Conservation (phyloP, 2,329 filamentous ascomycete species). For the Aspergillus udagawae region DNA sequence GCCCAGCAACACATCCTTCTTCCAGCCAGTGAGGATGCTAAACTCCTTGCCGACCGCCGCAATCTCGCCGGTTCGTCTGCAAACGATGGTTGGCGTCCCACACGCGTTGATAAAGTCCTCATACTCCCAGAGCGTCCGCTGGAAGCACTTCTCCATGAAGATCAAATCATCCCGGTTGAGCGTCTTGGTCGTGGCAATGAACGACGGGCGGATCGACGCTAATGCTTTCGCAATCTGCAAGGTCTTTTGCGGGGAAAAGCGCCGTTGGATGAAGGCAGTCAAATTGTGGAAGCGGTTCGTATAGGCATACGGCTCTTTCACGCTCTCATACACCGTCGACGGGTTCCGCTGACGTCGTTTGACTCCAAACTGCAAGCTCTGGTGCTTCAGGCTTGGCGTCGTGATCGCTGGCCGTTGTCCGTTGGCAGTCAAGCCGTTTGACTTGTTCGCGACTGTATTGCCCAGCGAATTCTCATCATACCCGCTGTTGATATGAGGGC, state of each 20-base stretch:
- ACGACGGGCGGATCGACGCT: constrained; percentile 83
- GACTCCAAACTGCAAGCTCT: constrained; percentile 30
- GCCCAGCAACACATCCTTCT: constrained; percentile 80
- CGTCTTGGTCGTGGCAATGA: constrained; percentile 88
- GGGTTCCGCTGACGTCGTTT: constrained; percentile 65
- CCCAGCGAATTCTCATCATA: constrained; percentile 38
- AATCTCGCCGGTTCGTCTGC: constrained; percentile 88
- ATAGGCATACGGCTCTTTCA: constrained; percentile 89
- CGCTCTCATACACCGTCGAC: constrained; percentile 79
- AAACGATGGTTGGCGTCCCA: constrained; percentile 87
- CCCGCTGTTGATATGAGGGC: constrained; percentile 45
- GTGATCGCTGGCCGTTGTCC: constrained; percentile 38
- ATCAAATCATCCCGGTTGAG: constrained; percentile 83
- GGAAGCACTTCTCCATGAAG: constrained; percentile 97
- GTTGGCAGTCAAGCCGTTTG: constrained; percentile 27
- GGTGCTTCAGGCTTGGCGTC: constrained; percentile 42
- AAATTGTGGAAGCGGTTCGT: constrained; percentile 86
- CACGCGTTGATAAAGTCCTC: constrained; percentile 87
- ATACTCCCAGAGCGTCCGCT: constrained; percentile 86
- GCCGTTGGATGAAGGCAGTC: constrained; percentile 71
- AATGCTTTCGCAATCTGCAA: constrained; percentile 82
- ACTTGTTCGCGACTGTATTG: constrained; percentile 21
- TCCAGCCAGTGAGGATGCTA: constrained; percentile 92
- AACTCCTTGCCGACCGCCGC: constrained; percentile 96
- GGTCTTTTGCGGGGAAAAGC: constrained; percentile 73